Evolutionary conservation across 345 rosid species (phyloP), one percentile per base, ranked within the genome.

Genomic region (Brassica rapa): DNA sequence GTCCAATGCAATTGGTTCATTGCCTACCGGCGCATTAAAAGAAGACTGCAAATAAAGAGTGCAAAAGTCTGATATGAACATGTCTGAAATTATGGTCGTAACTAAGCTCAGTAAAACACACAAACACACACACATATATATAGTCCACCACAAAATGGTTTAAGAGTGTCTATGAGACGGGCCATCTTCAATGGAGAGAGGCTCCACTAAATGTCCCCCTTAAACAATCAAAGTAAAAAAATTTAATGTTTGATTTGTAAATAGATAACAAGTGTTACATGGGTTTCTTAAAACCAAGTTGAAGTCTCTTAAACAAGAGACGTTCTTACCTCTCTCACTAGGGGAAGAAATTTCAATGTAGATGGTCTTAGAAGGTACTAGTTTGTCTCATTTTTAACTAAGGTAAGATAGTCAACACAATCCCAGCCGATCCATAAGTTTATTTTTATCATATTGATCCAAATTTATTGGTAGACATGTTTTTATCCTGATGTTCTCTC

Each of bases 1-100:
- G 63, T 82, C 84, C 70, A 82, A 68, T 39, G 79, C 84, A 33
- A 82, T 16, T 73, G 84, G 84, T 51, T 66, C 79, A 35, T 72
- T 65, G 63, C 80, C 80, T 67, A 1, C 25, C 4, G 81, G 78
- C 60, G 66, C 65, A 4, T 37, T 53, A 39, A 82, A 77, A 29
- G 62, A 63, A 25, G 70, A 66, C 81, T 80, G 35, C 87, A 70
- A 73, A 60, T 46, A 84, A 75, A 67, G 77, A 69, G 76, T 76
- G 7, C 72, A 73, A 63, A 56, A 68, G 56, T 41, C 30, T 15
- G 27, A 23, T 27, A 49, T 14, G 39, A 37, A 19, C 6, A 49
- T 32, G 19, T 33, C 60, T 53, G 16, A 69, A 61, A 10, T 14
- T 68, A 41, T 3, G 37, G 5, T 30, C 37, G 3, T 37, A 32